These are phyloP conservation scores for Lasiodiplodia gonubiensis DNA, from an alignment of 2,329 filamentous ascomycete genomes.

Conservation along the genomic window DNA sequence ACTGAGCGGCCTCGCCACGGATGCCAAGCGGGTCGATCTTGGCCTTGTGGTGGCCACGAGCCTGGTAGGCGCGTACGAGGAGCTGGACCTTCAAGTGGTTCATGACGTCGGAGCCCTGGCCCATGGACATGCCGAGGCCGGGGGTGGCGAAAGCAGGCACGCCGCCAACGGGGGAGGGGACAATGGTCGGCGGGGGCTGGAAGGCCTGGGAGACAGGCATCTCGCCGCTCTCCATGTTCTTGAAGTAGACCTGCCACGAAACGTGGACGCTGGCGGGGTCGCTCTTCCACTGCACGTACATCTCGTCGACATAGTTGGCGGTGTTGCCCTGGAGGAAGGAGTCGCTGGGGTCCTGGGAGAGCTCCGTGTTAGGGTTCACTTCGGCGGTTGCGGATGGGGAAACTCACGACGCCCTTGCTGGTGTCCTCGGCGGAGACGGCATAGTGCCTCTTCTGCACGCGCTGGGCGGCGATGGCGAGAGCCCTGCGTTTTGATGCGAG, in stretches of 20 bases:
- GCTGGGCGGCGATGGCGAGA: conserved; percentile 53
- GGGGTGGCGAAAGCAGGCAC: conserved; percentile 73
- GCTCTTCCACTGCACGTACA: conserved; percentile 97
- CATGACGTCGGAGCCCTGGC: conserved; percentile 79
- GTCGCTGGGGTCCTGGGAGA: conserved; percentile 77
- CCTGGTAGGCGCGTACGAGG: conserved; percentile 95
- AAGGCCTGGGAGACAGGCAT: conserved; percentile 99
- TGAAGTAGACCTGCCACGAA: conserved; percentile 99
- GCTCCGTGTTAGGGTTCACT: conserved; percentile 37
- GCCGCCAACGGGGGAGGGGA: conserved; percentile 80
- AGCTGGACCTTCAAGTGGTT: conserved; percentile 99
- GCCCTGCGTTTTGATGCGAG: conserved; percentile 56
- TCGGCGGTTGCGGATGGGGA: conserved; percentile 31
- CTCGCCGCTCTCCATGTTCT: conserved; percentile 97
- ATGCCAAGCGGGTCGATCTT: conserved; percentile 97
- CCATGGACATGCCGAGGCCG: conserved; percentile 68
- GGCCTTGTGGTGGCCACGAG: conserved; percentile 96
- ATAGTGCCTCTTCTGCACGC: conserved; percentile 60
- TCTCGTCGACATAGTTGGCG: conserved; percentile 99
- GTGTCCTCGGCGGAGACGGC: conserved; percentile 64
- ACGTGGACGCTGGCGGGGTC: conserved; percentile 93
- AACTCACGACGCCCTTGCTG: conserved; percentile 65
- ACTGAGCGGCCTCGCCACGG: conserved; percentile 80
- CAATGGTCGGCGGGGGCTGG: conserved; percentile 89
- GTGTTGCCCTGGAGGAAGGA: conserved; percentile 96